Evolutionary conservation across 2,329 filamentous ascomycete genomes (phyloP), one percentile per base, ranked within the genome.

Genomic region (Alternaria infectoria): DNA sequence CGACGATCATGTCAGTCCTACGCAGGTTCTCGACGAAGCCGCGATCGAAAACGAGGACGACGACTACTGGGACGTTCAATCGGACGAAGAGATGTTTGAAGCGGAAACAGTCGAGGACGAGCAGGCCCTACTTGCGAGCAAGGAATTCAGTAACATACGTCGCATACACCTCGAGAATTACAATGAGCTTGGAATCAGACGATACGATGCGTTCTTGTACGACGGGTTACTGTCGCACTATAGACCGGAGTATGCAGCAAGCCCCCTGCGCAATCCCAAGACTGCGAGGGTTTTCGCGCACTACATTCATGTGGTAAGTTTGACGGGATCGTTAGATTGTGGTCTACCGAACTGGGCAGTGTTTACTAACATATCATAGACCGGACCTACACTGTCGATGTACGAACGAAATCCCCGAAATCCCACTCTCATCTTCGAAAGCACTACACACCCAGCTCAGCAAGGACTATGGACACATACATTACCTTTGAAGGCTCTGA

Each of bases 271-370:
- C 69, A 93, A 97, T 68, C 87, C 89, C 3, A 90, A 91, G 67
- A 95, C 93, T 11, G 90, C 93, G 13, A 87, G 90, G 28, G 89
- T 97, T 7, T 98, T 98, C 77, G 91, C 91, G 78, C 93, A 98
- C 79, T 98, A 97, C 77, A 89, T 98, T 50, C 91, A 93, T 69
- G 91, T 96, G 7, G 71, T 74, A 67, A 65, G 71, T 70, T n/a
- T 19, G 19, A 30, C 23, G 17, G 12, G 19, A 0, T 0, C 30
- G 12, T 36, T 2, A 5, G 19, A 21, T 1, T 1, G n/a, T 12
- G 12, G 21, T 13, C 43, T 0, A 8, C 17, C 43, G 4, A 21
- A 45, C 3, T 30, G n/a, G 26, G 17, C 23, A 4, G 46, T 21
- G 2, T 54, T n/a, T 23, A 49, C 71, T 74, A 21, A 72, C 17